A percentile compares a stretch with the other conserved stretches of the same genome.
These are phyloP conservation scores for Blastocladiella emersonii DNA, from an alignment of 371 early-diverging fungal species.

Conservation along the genomic window DNA sequence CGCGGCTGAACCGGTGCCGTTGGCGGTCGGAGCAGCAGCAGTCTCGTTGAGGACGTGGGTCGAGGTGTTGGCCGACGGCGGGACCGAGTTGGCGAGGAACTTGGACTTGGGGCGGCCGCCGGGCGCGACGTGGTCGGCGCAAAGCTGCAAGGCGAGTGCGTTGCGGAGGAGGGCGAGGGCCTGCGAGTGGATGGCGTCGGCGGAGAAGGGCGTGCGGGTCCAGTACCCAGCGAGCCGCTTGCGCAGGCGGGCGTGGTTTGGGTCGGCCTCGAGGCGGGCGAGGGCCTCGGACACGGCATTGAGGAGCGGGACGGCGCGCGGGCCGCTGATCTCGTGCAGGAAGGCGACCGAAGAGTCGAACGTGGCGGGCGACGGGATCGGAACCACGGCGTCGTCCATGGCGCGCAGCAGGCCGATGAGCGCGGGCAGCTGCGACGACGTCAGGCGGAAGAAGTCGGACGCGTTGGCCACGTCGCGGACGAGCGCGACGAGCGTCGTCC, in stretches of 20 bases:
- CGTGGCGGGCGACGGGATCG: background rate
- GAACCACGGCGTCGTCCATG: background rate
- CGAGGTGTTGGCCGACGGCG: too few species aligned
- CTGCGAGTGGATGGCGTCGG: background rate
- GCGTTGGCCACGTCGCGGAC: background rate
- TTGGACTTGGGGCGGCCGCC: too few species aligned
- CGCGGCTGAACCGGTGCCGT: too few species aligned
- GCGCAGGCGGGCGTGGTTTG: background rate
- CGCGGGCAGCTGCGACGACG: background rate
- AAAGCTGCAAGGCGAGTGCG: background rate
- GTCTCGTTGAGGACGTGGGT: too few species aligned
- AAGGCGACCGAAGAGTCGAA: background rate
- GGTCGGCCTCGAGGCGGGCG: background rate
- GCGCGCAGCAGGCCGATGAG: slow-evolving; percentile 4
- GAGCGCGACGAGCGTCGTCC: background rate
- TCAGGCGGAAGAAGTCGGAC: background rate
- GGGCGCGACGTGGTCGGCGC: too few species aligned
- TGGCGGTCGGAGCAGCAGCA: too few species aligned
- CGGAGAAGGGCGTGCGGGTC: background rate
- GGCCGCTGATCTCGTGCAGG: background rate
- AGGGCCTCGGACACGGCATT: background rate
- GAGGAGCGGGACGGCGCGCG: background rate
- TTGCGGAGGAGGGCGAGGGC: background rate
- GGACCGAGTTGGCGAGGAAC: too few species aligned
- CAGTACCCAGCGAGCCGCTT: background rate